Conservation (phyloP, 148 eudicot genomes). For the Talinum fruticosum region DNA sequence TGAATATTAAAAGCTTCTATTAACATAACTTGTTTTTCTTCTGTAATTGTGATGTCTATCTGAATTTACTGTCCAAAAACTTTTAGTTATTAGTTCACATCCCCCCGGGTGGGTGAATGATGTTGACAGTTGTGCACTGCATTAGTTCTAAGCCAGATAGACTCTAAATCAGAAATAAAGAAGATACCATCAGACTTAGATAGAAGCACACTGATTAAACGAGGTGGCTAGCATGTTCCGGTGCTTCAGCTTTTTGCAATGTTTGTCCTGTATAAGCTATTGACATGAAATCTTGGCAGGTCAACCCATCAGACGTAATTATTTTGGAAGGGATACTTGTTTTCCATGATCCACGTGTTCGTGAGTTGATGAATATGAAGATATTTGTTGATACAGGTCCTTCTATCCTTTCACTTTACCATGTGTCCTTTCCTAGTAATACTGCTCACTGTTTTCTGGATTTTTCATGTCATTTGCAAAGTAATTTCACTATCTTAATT, state of each 20-base stretch:
- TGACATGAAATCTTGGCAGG: constrained; percentile 48
- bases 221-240: not conserved
- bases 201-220: not conserved
- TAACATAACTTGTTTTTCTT: too few species aligned
- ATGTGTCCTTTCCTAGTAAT: not conserved
- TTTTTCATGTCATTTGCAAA: not conserved
- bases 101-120: not conserved
- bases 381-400: constrained; percentile 99
- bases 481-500: not conserved
- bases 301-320: constrained; percentile 95
- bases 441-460: not conserved
- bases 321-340: constrained; percentile 95
- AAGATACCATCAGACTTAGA: not conserved
- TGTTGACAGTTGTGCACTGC: not conserved
- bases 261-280: not conserved
- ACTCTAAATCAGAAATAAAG: not conserved
- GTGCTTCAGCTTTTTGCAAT: not conserved
- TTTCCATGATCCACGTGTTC: constrained; percentile 84
- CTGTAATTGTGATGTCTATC: too few species aligned
- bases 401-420: constrained; percentile 25
- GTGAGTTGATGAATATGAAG: constrained; percentile 93
- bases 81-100: too few species aligned
- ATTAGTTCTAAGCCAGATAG: not conserved
- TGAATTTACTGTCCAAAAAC: too few species aligned
- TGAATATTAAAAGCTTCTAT: not conserved